Evolutionary conservation across 495 filamentous ascomycete genomes (phyloP).

Genomic region (Filosporella fistucella): DNA sequence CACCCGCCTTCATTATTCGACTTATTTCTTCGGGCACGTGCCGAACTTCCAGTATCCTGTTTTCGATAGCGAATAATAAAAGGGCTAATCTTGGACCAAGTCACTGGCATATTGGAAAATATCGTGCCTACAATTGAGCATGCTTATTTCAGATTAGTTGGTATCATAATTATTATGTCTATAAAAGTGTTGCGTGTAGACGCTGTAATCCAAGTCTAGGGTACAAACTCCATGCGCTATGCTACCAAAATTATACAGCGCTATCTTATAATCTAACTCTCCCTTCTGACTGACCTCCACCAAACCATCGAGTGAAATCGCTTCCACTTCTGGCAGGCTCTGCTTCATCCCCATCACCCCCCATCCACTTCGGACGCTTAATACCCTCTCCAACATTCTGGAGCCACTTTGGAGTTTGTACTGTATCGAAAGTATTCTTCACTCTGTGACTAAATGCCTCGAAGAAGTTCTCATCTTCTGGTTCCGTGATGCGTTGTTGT

Average conservation of each 20-base stretch:
- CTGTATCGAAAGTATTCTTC: constrained; percentile 83
- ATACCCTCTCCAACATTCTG: constrained; percentile 58
- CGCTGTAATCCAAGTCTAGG: constrained; percentile 13
- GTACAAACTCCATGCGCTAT: constrained; percentile 21
- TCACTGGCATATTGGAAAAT: neutral
- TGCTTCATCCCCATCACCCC: constrained; percentile 38
- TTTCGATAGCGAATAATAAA: too few species aligned
- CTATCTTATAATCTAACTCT: constrained; percentile 19
- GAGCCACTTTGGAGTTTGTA: constrained; percentile 78
- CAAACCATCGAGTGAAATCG: constrained; percentile 27
- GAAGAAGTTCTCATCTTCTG: constrained; percentile 77
- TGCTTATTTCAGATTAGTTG: neutral
- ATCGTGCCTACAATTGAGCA: neutral
- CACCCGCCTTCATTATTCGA: too few species aligned
- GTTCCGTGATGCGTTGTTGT: constrained; percentile 29
- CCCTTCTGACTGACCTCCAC: constrained; percentile 20
- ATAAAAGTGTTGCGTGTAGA: neutral
- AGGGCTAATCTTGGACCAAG: too few species aligned
- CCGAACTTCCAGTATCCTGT: too few species aligned
- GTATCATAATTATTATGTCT: neutral
- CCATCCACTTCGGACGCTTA: constrained; percentile 84
- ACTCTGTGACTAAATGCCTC: constrained; percentile 78
- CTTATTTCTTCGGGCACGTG: too few species aligned
- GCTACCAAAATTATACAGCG: constrained; percentile 7
- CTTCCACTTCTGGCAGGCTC: constrained; percentile 14